These are phyloP conservation scores for Geum urbanum DNA, from an alignment of 306 rosid species.

Conservation along the genomic window DNA sequence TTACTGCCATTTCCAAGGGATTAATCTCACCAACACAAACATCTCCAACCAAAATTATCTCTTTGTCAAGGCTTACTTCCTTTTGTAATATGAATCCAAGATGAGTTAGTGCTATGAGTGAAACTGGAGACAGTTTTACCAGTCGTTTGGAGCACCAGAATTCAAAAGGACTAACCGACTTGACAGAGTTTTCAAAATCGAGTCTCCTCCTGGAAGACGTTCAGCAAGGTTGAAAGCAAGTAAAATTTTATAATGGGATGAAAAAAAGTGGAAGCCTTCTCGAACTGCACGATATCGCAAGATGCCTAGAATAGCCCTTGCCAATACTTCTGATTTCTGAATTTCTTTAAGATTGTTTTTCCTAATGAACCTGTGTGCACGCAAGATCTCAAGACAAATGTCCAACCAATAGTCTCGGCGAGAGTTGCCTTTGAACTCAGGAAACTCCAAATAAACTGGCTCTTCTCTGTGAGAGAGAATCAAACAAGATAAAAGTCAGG, in stretches of 20 bases:
- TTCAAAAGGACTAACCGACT: constrained; percentile 46
- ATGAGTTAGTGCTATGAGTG: constrained; percentile 58
- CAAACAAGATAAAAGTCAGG: constrained; percentile 22
- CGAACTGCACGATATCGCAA: constrained; percentile 69
- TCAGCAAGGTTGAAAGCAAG: constrained; percentile 88
- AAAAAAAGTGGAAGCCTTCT: constrained; percentile 61
- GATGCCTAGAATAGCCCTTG: constrained; percentile 70
- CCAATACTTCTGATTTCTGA: constrained; percentile 68
- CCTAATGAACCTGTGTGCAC: constrained; percentile 60
- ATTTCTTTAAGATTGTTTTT: constrained; percentile 53
- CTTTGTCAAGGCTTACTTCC: constrained; percentile 38
- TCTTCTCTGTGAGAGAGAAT: constrained; percentile 62
- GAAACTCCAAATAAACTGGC: constrained; percentile 88
- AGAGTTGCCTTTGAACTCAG: constrained; percentile 79
- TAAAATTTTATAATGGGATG: constrained; percentile 65
- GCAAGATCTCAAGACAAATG: constrained; percentile 73
- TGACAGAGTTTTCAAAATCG: constrained; percentile 67
- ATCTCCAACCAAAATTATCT: constrained; percentile 42
- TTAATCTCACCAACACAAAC: constrained; percentile 70
- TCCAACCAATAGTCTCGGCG: constrained; percentile 95
- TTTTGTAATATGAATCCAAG: constrained; percentile 52
- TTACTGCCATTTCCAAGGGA: constrained; percentile 73
- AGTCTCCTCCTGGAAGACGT: constrained; percentile 85
- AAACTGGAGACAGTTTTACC: constrained; percentile 43
- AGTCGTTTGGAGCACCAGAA: constrained; percentile 40